phyloP scores from a whole-genome alignment of 805 yeast species.

The Lachancea kluyveri region DNA sequence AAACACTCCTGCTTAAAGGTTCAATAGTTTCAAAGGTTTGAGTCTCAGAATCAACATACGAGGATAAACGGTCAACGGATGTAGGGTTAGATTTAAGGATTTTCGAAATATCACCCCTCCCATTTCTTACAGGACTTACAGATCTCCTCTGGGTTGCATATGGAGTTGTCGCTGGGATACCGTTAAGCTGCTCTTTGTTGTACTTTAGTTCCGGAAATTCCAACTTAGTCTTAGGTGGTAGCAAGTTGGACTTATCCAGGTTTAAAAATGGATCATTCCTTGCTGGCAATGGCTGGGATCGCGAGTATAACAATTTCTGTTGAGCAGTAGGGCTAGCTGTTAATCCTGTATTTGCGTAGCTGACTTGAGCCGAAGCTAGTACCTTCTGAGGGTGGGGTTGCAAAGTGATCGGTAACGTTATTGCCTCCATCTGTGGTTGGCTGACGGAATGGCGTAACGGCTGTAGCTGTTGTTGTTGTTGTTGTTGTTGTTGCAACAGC shows the following conservation, averaged over 20 bases:
- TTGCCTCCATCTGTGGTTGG: slow-evolving; percentile 7
- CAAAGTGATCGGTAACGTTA: slow-evolving; percentile 1
- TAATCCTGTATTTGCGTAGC: too few relatives aligned
- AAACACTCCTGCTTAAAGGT: neutral
- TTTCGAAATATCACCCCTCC: slow-evolving; percentile 7
- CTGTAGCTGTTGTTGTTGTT: slow-evolving; percentile 1
- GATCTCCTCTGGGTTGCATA: slow-evolving; percentile 2
- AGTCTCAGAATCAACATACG: slow-evolving; percentile 8
- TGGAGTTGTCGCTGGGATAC: slow-evolving; percentile 1
- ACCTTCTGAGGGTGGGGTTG: too few relatives aligned
- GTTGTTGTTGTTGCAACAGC: slow-evolving; percentile 10
- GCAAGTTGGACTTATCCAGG: slow-evolving; percentile 4
- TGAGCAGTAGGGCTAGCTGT: too few relatives aligned
- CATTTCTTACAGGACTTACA: slow-evolving; percentile 4
- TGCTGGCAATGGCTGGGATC: too few relatives aligned
- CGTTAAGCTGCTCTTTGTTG: slow-evolving; percentile 1
- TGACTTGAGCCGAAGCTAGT: too few relatives aligned
- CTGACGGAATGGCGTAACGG: slow-evolving; percentile 3
- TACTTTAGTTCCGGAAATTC: slow-evolving; percentile 1
- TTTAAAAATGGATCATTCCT: slow-evolving; percentile 1
- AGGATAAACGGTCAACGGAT: slow-evolving; percentile 3
- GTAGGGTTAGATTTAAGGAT: slow-evolving; percentile 7
- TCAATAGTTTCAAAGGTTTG: slow-evolving; percentile 5
- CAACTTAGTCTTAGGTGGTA: slow-evolving; percentile 9
- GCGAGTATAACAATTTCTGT: too few relatives aligned